These are phyloP conservation scores for Crucibulum laeve DNA, from an alignment of 768 basidiomycete species.

Conservation along the genomic window DNA sequence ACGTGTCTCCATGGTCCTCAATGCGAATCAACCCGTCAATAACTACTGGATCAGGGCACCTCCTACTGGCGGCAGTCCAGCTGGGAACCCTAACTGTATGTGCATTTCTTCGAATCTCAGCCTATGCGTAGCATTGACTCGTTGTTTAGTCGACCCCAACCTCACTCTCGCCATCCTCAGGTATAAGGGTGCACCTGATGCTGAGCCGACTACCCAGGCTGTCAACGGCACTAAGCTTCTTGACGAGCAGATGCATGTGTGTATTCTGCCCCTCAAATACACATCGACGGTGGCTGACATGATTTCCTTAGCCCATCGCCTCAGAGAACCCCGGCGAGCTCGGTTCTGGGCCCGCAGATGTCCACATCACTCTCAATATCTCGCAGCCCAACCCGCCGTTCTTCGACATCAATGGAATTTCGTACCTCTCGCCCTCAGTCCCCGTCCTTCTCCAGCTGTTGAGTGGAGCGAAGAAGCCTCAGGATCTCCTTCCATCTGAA, in stretches of 20 bases:
- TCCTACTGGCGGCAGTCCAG: conserved; percentile 17
- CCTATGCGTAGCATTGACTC: too few relatives aligned
- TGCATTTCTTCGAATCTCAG: background rate
- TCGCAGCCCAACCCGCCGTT: conserved; percentile 24
- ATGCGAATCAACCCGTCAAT: conserved; percentile 35
- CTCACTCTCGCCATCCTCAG: conserved; percentile 32
- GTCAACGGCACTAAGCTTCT: conserved; percentile 16
- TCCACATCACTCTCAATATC: too few relatives aligned
- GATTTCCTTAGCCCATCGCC: background rate
- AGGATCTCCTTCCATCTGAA: conserved; percentile 40
- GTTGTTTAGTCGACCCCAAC: conserved; percentile 16
- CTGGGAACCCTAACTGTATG: conserved; percentile 21
- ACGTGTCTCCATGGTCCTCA: conserved; percentile 30
- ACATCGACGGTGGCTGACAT: background rate
- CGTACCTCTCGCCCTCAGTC: conserved; percentile 33
- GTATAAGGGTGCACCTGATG: conserved; percentile 27
- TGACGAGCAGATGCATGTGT: conserved; percentile 24
- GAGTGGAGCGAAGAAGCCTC: conserved; percentile 39
- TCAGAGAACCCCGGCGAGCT: too few relatives aligned
- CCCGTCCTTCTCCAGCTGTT: conserved; percentile 52
- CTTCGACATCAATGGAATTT: conserved; percentile 25
- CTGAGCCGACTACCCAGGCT: conserved; percentile 24
- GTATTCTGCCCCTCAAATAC: background rate
- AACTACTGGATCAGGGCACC: conserved; percentile 42
- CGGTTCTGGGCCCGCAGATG: too few relatives aligned